Conservation (phyloP, 129 eudicot genomes). For the Chrysanthemum lavandulifolium region DNA sequence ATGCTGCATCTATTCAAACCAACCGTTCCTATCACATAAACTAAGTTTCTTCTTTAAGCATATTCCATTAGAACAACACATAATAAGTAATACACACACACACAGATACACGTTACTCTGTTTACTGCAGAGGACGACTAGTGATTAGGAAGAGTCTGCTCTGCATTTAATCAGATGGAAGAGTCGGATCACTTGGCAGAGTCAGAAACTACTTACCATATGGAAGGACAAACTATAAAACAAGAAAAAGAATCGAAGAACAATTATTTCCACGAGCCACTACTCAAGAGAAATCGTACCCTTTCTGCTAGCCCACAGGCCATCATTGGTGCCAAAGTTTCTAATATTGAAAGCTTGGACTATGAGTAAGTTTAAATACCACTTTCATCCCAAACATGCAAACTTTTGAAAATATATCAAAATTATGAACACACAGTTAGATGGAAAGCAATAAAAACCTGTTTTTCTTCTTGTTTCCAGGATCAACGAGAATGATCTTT, state of each 20-base stretch:
- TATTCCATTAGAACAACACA: conserved; percentile 7
- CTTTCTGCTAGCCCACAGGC: conserved; percentile 68
- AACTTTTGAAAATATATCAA: background rate
- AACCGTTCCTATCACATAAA: background rate
- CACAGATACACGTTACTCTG: background rate
- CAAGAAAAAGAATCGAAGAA: conserved; percentile 50
- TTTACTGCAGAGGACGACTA: background rate
- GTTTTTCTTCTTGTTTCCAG: conserved; percentile 28
- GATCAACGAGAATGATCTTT: conserved; percentile 87
- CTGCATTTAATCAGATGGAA: conserved; percentile 36
- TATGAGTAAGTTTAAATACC: conserved; percentile 64
- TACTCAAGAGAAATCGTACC: conserved; percentile 56
- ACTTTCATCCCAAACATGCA: background rate
- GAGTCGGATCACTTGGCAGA: conserved; percentile 29
- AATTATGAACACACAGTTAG: background rate
- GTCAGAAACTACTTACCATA: conserved; percentile 17
- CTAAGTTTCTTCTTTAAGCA: background rate
- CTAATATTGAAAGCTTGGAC: conserved; percentile 79
- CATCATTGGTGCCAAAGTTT: conserved; percentile 81
- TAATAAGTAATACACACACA: background rate
- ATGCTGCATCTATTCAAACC: conserved; percentile 20
- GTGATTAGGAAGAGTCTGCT: conserved; percentile 1
- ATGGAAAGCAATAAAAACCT: too few relatives aligned
- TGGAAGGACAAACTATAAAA: conserved; percentile 37
- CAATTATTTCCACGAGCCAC: conserved; percentile 49